These are phyloP conservation scores for Coniochaeta pulveracea DNA, from an alignment of 2,329 filamentous ascomycete genomes.

Conservation along the genomic window DNA sequence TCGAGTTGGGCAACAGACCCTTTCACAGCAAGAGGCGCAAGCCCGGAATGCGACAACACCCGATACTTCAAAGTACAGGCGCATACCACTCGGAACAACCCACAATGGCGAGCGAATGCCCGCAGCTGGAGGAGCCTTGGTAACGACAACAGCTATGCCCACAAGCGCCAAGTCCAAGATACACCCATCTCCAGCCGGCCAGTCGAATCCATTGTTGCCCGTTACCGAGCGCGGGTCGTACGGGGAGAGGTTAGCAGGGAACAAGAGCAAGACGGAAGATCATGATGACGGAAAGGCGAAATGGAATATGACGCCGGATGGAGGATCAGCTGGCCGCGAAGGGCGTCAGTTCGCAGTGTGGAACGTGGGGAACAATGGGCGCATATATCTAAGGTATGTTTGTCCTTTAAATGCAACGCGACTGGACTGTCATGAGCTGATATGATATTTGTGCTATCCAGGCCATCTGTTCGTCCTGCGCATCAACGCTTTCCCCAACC, in stretches of 20 bases:
- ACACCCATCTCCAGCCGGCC: conserved; percentile 13
- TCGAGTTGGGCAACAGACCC: conserved; percentile 10
- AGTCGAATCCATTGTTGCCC: conserved; percentile 29
- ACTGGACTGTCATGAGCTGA: neutral
- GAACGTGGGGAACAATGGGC: conserved; percentile 74
- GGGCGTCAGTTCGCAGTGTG: conserved; percentile 68
- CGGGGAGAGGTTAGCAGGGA: conserved; percentile 23
- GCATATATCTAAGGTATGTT: conserved; percentile 68
- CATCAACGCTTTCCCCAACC: conserved; percentile 52
- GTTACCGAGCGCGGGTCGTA: conserved; percentile 33
- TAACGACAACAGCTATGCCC: conserved; percentile 4
- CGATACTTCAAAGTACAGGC: conserved; percentile 6
- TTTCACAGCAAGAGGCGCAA: conserved; percentile 5
- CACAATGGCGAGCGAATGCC: conserved; percentile 11
- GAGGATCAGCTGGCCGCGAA: conserved; percentile 48
- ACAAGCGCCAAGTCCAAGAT: conserved; percentile 14
- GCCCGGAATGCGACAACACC: conserved; percentile 7
- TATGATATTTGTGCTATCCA: conserved; percentile 17
- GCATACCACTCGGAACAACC: conserved; percentile 10
- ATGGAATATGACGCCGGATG: conserved; percentile 48
- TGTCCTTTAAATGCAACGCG: too few relatives aligned
- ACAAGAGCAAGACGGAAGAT: conserved; percentile 34
- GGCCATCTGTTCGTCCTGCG: conserved; percentile 49
- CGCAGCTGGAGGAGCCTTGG: neutral
- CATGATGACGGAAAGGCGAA: conserved; percentile 48